These are phyloP conservation scores for Paradendryphiella salina DNA, from an alignment of 2,329 filamentous ascomycete genomes.

Conservation along the genomic window DNA sequence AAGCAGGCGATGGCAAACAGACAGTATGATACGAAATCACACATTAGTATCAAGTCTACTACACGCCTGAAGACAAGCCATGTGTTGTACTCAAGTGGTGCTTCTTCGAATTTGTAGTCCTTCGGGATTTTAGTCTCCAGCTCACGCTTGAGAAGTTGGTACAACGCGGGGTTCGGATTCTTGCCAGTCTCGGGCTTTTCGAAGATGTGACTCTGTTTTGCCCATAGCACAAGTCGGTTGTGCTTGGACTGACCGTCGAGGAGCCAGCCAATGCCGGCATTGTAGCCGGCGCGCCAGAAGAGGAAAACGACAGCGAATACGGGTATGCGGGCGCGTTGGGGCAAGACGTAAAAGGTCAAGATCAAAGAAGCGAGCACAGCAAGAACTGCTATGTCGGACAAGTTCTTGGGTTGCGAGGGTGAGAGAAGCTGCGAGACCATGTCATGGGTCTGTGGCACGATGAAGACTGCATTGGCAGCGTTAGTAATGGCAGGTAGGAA, in stretches of 20 bases:
- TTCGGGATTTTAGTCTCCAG: constrained; percentile 91
- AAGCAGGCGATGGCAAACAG: constrained; percentile 91
- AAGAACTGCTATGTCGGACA: constrained; percentile 82
- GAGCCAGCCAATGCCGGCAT: constrained; percentile 88
- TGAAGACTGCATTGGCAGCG: constrained; percentile 69
- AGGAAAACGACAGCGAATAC: constrained; percentile 82
- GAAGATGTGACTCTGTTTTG: constrained; percentile 82
- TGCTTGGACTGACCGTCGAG: constrained; percentile 89
- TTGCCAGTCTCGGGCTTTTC: constrained; percentile 78
- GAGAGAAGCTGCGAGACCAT: constrained; percentile 98
- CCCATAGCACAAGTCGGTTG: constrained; percentile 83
- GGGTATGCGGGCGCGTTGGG: constrained; percentile 68
- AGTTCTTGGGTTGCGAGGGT: constrained; percentile 91
- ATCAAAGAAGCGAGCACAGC: constrained; percentile 76
- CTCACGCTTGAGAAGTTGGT: constrained; percentile 81
- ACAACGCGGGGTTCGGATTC: constrained; percentile 81
- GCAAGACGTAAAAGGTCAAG: constrained; percentile 72
- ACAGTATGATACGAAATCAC: constrained; percentile 96
- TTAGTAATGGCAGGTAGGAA: constrained; percentile 20
- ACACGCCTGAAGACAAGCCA: constrained; percentile 96
- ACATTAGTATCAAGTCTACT: constrained; percentile 97
- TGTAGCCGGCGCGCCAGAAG: constrained; percentile 92
- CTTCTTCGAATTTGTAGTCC: constrained; percentile 91
- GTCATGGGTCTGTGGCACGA: constrained; percentile 93
- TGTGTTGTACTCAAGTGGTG: constrained; percentile 97